A percentile compares a stretch with the other conserved stretches of the same genome.
phyloP scores from a whole-genome alignment of 306 rosid genomes.

The Purshia tridentata region DNA sequence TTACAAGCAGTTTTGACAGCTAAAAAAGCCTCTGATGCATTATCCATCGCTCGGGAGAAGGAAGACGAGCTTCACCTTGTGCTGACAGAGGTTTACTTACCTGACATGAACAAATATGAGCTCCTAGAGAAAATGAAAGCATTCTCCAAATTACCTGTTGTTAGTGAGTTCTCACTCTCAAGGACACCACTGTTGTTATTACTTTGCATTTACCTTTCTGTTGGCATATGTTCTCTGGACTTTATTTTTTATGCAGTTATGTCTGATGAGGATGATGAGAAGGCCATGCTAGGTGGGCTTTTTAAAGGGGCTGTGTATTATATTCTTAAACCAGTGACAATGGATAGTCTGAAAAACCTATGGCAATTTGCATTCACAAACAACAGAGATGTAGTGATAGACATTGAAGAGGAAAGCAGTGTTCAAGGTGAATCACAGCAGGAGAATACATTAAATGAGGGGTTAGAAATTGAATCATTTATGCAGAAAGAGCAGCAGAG shows the following conservation, averaged over 20 bases:
- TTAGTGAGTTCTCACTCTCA: constrained; percentile 32
- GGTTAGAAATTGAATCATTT: not conserved
- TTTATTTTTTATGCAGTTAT: constrained; percentile 32
- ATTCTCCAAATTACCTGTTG: constrained; percentile 28
- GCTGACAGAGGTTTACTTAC: constrained; percentile 40
- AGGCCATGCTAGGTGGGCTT: constrained; percentile 15
- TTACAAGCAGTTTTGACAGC: constrained; percentile 40
- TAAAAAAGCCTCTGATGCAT: constrained; percentile 37
- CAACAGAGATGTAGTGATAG: not conserved
- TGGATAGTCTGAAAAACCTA: constrained; percentile 20
- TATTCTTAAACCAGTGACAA: constrained; percentile 27
- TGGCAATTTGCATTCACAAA: constrained; percentile 38
- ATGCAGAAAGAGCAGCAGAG: constrained; percentile 7
- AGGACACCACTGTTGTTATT: not conserved
- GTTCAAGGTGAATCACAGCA: not conserved
- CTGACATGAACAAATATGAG: constrained; percentile 33
- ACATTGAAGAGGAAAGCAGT: not conserved
- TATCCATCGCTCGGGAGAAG: constrained; percentile 24
- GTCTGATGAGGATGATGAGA: constrained; percentile 32
- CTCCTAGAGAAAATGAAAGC: constrained; percentile 32
- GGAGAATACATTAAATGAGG: not conserved
- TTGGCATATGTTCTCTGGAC: not conserved
- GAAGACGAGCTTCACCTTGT: constrained; percentile 36
- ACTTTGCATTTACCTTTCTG: not conserved
- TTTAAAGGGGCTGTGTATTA: constrained; percentile 35